Conservation (phyloP, 2,329 filamentous ascomycete species). For the Diaporthe australafricana region DNA sequence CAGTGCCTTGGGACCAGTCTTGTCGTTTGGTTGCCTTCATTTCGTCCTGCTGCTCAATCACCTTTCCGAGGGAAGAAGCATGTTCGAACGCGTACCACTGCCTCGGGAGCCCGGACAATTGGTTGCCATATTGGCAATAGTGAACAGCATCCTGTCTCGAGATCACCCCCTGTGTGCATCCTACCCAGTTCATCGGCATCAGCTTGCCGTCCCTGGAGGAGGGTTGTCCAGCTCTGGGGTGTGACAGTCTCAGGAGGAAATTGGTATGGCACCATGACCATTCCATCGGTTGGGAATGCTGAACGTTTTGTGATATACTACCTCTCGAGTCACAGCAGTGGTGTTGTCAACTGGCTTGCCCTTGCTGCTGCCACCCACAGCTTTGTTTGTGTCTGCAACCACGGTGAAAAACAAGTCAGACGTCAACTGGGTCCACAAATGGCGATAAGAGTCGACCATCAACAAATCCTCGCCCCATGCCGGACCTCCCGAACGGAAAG, state of each 20-base stretch:
- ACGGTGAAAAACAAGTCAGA: background rate
- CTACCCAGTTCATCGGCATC: background rate
- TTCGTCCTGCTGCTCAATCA: conserved; percentile 12
- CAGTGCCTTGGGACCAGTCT: background rate
- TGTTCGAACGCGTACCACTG: background rate
- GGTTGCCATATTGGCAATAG: conserved; percentile 27
- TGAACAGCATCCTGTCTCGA: background rate
- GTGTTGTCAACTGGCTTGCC: background rate
- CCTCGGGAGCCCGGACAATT: background rate
- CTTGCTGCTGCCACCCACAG: background rate
- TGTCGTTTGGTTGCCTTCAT: background rate
- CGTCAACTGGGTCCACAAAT: background rate
- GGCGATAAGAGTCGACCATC: background rate
- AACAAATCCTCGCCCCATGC: background rate
- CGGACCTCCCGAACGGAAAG: background rate
- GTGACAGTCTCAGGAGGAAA: background rate
- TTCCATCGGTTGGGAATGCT: background rate
- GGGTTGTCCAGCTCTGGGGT: conserved; percentile 4
- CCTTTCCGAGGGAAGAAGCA: conserved; percentile 12
- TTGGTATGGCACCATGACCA: background rate
- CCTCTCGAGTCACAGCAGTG: background rate
- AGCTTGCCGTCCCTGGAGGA: background rate
- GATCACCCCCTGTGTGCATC: background rate
- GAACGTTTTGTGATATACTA: background rate
- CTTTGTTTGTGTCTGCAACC: background rate